A percentile compares a stretch with the other conserved stretches of the same genome.
Conservation (phyloP, 2,329 filamentous ascomycete species). For the Sporothrix humicola region DNA sequence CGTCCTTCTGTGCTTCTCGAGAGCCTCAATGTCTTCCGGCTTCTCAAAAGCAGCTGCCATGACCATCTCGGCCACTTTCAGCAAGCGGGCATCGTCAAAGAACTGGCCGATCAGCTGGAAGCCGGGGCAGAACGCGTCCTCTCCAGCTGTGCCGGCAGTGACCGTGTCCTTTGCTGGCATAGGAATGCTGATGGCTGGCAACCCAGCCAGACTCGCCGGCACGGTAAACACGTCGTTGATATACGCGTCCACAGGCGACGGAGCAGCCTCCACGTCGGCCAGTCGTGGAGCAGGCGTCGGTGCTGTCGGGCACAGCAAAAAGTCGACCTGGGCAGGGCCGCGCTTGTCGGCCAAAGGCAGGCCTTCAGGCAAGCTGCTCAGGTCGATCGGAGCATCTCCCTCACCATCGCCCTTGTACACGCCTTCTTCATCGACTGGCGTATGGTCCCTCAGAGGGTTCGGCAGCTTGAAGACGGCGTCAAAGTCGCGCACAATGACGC, state of each 20-base stretch:
- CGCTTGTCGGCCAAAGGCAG: slow-evolving; percentile 60
- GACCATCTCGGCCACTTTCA: slow-evolving; percentile 61
- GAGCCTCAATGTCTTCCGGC: slow-evolving; percentile 30
- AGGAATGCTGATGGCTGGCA: slow-evolving; percentile 87
- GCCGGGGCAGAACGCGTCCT: slow-evolving; percentile 51
- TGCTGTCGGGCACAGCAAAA: slow-evolving; percentile 85
- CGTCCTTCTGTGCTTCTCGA: slow-evolving; percentile 31
- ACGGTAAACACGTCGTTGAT: slow-evolving; percentile 97
- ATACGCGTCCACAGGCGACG: slow-evolving; percentile 74
- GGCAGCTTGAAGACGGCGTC: slow-evolving; percentile 72
- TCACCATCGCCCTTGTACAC: slow-evolving; percentile 72
- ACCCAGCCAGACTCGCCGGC: slow-evolving; percentile 86
- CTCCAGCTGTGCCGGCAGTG: slow-evolving; percentile 3
- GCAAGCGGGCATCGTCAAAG: slow-evolving; percentile 71
- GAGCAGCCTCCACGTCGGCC: slow-evolving; percentile 41
- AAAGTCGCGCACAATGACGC: slow-evolving; percentile 85
- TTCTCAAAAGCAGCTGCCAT: slow-evolving; percentile 38
- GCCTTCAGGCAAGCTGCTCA: slow-evolving; percentile 63
- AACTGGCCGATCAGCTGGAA: slow-evolving; percentile 83
- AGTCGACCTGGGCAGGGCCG: slow-evolving; percentile 73
- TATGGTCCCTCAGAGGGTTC: slow-evolving; percentile 65
- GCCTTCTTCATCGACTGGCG: slow-evolving; percentile 36
- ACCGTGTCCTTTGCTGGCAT: slow-evolving; percentile 49
- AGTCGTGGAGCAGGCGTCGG: slow-evolving; percentile 60
- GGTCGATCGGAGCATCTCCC: slow-evolving; percentile 52